Conservation (phyloP, 2,329 filamentous ascomycete species). For the Endocalyx cinctus region DNA sequence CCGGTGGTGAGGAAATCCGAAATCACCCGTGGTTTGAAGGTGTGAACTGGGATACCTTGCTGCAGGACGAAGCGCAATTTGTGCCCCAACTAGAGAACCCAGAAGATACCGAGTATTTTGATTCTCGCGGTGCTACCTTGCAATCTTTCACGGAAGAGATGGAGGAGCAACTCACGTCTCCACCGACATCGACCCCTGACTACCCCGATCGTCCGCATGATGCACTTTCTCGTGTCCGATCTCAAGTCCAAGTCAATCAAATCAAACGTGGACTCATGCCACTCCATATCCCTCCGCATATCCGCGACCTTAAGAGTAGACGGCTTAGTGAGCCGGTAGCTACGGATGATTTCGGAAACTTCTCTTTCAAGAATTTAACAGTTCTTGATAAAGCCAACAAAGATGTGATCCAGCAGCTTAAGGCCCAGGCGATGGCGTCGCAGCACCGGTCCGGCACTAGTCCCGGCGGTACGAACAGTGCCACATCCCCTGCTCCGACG, state of each 20-base stretch:
- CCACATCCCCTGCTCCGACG: constrained; percentile 59
- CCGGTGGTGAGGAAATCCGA: constrained; percentile 87
- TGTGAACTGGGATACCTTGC: constrained; percentile 81
- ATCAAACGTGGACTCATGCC: constrained; percentile 92
- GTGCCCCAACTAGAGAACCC: constrained; percentile 88
- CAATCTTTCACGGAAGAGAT: constrained; percentile 92
- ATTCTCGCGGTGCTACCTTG: constrained; percentile 82
- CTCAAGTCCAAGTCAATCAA: constrained; percentile 67
- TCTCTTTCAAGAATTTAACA: constrained; percentile 94
- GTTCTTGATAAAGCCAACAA: constrained; percentile 98
- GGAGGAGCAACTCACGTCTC: constrained; percentile 79
- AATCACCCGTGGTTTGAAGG: constrained; percentile 84
- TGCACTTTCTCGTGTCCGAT: constrained; percentile 82
- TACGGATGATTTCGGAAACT: constrained; percentile 91
- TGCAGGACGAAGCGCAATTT: constrained; percentile 96
- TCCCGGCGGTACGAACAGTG: constrained; percentile 35
- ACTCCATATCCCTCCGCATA: constrained; percentile 91
- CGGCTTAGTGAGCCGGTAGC: constrained; percentile 85
- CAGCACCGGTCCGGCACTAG: constrained; percentile 50
- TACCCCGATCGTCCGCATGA: constrained; percentile 90
- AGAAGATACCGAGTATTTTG: constrained; percentile 98
- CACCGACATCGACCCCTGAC: constrained; percentile 66
- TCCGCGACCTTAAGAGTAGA: constrained; percentile 82
- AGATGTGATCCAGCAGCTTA: constrained; percentile 93
- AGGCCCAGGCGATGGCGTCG: constrained; percentile 77